Evolutionary conservation across 1,284 basidiomycete species (phyloP), one percentile per base, ranked within the genome.

Genomic region (Pyrrhoderma noxium): DNA sequence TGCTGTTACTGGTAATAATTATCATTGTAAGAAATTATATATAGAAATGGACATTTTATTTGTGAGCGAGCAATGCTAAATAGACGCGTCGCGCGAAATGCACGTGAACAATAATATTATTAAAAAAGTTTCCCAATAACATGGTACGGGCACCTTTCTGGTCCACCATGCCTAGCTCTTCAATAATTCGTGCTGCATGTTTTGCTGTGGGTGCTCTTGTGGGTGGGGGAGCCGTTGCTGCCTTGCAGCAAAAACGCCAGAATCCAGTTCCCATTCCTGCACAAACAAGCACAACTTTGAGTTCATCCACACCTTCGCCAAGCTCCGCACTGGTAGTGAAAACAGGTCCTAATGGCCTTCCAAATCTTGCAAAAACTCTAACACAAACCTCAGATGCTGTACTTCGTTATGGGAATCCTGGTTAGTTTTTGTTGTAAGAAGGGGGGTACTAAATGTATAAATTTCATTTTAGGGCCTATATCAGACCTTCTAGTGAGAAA

Each of bases 401-500:
- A 0, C 65, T 89, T 55, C 87, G 80, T 61, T 82, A 88, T 60
- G 87, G 87, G 2, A 76, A 86, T 64, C 88, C 87, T 60, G 86
- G 85, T 85, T 52, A 55, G 70, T 22, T 36, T 21, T 44, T 19
- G 22, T 14, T 50, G 1, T 16, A 5, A 13, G 14, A 39, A 41
- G 44, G 14, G 21, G 31, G 34, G 11, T 19, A 13, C 21, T 18
- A 18, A 25, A 11, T n/a, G 16, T 41, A 3, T 34, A 18, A 18
- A 22, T 11, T 8, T 38, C 39, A 46, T 49, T 50, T 41, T 55
- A 91, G 93, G 93, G 14, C 93, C 93, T 11, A 75, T 92, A 23
- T 76, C 85, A 3, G 93, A 97, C 67, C 67, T 85, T 9, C 74
- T 96, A 39, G 75, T 83, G 31, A 77, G 90, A 38, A 80, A 81